Evolutionary conservation across 2,329 filamentous ascomycete genomes (phyloP), one percentile per base, ranked within the genome.

Genomic region (Paecilomyces sp.): DNA sequence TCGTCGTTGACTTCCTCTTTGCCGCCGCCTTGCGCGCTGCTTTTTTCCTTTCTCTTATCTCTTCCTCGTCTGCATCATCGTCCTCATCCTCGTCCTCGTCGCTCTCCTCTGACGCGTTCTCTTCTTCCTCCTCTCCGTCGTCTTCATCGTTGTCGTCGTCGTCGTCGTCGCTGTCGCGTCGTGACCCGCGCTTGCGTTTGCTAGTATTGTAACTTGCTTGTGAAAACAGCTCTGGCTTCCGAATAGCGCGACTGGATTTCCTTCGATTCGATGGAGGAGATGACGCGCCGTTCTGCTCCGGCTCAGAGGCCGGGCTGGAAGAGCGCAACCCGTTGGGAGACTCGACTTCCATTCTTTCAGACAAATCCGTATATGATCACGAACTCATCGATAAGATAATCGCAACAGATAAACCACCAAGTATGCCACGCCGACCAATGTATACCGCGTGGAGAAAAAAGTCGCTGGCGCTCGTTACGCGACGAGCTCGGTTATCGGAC

Each of bases 131-230:
- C 31, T 68, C 64, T 47, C 70, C 69, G 50, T 67, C 68, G 28
- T 74, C 70, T 33, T 8, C 41, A 6, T 47, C n/a, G 36, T 47
- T 9, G 8, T 18, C 36, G 18, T 18, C 18, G n/a, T 33, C 9
- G 31, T 33, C 31, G 11, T 76, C 72, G 13, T 67, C 66, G 31
- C 65, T 68, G 13, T 74, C 70, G 41, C 68, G 72, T 54, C 71
- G 68, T n/a, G 70, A 63, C n/a, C 63, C 67, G 60, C 79, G 76
- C 70, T 84, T 84, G 62, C 82, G 79, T 70, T 84, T 84, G 12
- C 58, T 63, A 65, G 65, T 65, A 57, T 69, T 68, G 60, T 73
- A 67, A 22, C 63, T 60, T 54, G 65, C 76, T 59, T 77, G 70
- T 6, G 76, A 77, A 58, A 75, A 79, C 24, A 77, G 58, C 58